These are phyloP conservation scores for Puccinellia tenuiflora DNA, from an alignment of 176 grass and related monocot species.

Conservation along the genomic window DNA sequence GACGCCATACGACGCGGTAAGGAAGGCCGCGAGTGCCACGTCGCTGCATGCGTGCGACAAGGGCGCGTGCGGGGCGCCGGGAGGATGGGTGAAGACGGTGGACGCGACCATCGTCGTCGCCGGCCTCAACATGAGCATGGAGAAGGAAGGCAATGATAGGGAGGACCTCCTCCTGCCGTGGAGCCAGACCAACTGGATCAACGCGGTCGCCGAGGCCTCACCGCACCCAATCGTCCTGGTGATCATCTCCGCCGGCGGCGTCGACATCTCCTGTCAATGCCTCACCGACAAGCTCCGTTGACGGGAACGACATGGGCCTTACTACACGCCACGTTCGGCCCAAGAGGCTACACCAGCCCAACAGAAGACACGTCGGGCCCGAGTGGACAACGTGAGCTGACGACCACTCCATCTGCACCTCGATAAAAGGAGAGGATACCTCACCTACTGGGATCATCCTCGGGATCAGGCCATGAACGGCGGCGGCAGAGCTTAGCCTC, in stretches of 20 bases:
- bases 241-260: constrained; percentile 38
- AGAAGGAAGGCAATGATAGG: constrained; percentile 43
- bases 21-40: constrained; percentile 6
- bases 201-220: constrained; percentile 28
- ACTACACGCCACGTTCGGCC: too few species aligned
- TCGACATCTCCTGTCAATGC: constrained; percentile 50
- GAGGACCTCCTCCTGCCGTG: constrained; percentile 40
- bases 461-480: too few species aligned
- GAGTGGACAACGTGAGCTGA: too few species aligned
- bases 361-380: too few species aligned
- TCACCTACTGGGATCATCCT: too few species aligned
- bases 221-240: constrained; percentile 35
- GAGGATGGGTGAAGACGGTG: constrained; percentile 1
- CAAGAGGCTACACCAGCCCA: too few species aligned
- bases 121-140: constrained; percentile 43
- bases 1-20: constrained; percentile 42
- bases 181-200: constrained; percentile 33
- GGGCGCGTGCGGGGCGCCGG: constrained; percentile 18
- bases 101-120: constrained; percentile 37
- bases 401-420: too few species aligned
- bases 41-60: constrained; percentile 31
- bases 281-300: too few species aligned
- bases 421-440: too few species aligned
- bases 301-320: too few species aligned
- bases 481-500: too few species aligned